phyloP scores from a whole-genome alignment of 2,329 filamentous ascomycete genomes.

The Pestalotiopsis fici region DNA sequence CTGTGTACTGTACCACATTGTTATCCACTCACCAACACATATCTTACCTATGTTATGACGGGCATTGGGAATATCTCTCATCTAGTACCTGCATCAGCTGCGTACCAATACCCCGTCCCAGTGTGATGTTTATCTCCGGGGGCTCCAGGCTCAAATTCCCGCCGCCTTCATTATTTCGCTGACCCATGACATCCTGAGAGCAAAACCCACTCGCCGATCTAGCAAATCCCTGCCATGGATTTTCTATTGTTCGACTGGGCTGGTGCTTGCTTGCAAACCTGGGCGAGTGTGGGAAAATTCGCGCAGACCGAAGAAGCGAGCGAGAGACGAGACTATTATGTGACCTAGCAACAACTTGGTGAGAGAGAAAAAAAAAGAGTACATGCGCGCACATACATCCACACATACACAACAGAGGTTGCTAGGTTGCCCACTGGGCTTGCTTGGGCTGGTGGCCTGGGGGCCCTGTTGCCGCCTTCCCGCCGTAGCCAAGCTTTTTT shows the following conservation, averaged over 20 bases:
- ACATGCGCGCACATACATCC: too few relatives aligned
- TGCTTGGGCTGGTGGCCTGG: slow-evolving; percentile 8
- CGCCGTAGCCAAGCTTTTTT: slow-evolving; percentile 27
- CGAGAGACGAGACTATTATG: background rate
- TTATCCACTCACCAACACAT: background rate
- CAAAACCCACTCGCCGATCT: slow-evolving; percentile 12
- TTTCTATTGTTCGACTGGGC: slow-evolving; percentile 1
- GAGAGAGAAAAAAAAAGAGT: background rate
- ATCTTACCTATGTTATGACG: background rate
- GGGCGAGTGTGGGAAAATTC: slow-evolving; percentile 8
- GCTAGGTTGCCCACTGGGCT: background rate
- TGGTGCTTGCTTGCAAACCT: slow-evolving; percentile 1
- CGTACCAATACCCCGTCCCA: background rate
- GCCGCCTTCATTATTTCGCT: slow-evolving; percentile 9
- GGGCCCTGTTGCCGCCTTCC: slow-evolving; percentile 22
- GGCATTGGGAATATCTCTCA: background rate
- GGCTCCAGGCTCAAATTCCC: background rate
- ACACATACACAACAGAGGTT: too few relatives aligned
- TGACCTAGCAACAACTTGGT: background rate
- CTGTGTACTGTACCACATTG: background rate
- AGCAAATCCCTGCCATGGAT: slow-evolving; percentile 10
- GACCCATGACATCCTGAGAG: slow-evolving; percentile 4
- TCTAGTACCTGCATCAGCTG: background rate
- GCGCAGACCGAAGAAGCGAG: slow-evolving; percentile 12
- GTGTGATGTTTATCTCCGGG: background rate